Conservation (phyloP, 768 basidiomycete species). For the Sporobolomyces pararoseus region DNA sequence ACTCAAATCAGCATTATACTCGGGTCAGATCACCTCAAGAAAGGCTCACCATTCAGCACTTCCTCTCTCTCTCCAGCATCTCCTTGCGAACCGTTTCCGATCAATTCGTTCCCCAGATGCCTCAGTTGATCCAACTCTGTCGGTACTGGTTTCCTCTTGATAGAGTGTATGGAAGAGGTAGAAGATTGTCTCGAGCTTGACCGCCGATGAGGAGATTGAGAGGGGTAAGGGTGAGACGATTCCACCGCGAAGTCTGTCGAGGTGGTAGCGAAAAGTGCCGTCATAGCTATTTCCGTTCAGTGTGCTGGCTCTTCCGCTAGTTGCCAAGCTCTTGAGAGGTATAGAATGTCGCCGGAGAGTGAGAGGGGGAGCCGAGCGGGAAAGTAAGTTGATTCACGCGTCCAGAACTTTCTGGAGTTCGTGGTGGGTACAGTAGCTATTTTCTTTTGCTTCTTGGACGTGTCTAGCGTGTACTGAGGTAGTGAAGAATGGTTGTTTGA, state of each 20-base stretch:
- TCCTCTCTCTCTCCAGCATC: neutral
- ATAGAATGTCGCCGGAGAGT: neutral
- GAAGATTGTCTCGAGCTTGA: conserved; percentile 3
- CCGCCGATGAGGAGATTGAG: neutral
- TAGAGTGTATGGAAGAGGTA: neutral
- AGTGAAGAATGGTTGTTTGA: neutral
- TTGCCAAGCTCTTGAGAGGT: too few species aligned
- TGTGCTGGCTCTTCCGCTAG: too few species aligned
- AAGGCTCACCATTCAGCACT: neutral
- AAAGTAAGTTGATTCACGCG: neutral
- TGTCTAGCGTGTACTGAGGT: neutral
- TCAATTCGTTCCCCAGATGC: neutral
- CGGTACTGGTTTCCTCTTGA: conserved; percentile 23
- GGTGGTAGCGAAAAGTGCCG: neutral
- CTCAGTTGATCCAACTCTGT: conserved; percentile 6
- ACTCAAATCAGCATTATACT: neutral
- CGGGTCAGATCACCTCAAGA: neutral
- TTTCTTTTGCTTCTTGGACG: neutral
- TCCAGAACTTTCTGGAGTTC: too few species aligned
- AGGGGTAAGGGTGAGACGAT: neutral
- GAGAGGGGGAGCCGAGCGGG: neutral
- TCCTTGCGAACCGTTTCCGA: neutral
- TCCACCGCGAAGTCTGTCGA: neutral
- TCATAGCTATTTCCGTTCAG: neutral
- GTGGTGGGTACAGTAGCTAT: too few species aligned